These are phyloP conservation scores for Phalaenopsis aphrodite DNA, from an alignment of 106 monocot genomes.

Conservation along the genomic window DNA sequence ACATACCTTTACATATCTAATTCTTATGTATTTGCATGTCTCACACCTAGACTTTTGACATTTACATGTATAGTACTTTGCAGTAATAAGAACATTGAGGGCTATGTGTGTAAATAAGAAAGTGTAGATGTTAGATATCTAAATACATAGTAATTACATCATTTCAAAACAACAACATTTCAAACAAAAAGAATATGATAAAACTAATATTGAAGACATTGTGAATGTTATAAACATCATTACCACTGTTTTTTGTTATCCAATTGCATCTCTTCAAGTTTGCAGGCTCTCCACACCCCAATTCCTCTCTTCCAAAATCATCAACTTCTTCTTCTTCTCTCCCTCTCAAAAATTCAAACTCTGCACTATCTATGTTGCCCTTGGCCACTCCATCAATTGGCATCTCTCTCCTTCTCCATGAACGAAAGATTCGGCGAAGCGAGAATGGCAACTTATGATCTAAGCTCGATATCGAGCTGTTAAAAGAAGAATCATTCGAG, in stretches of 20 bases:
- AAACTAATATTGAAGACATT: not conserved
- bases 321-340: slow-evolving; percentile 13
- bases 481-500: slow-evolving; percentile 44
- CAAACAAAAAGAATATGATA: too few species aligned
- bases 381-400: not conserved
- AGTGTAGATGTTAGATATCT: too few species aligned
- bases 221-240: slow-evolving; percentile 13
- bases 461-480: slow-evolving; percentile 59
- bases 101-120: too few species aligned
- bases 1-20: too few species aligned
- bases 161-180: too few species aligned
- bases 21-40: too few species aligned
- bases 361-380: slow-evolving; percentile 3
- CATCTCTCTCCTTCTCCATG: slow-evolving; percentile 24
- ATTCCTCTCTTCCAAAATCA: slow-evolving; percentile 16
- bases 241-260: slow-evolving; percentile 80
- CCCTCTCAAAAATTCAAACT: slow-evolving; percentile 14
- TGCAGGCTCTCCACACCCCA: slow-evolving; percentile 7
- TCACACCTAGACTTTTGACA: too few species aligned
- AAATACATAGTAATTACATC: too few species aligned
- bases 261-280: slow-evolving; percentile 73
- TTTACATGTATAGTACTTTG: too few species aligned
- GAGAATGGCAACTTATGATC: slow-evolving; percentile 36
- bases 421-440: slow-evolving; percentile 30
- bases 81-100: too few species aligned